Base-by-base conservation (phyloP, 345 rosid genomes). In the Streptanthus diversifolius region DNA sequence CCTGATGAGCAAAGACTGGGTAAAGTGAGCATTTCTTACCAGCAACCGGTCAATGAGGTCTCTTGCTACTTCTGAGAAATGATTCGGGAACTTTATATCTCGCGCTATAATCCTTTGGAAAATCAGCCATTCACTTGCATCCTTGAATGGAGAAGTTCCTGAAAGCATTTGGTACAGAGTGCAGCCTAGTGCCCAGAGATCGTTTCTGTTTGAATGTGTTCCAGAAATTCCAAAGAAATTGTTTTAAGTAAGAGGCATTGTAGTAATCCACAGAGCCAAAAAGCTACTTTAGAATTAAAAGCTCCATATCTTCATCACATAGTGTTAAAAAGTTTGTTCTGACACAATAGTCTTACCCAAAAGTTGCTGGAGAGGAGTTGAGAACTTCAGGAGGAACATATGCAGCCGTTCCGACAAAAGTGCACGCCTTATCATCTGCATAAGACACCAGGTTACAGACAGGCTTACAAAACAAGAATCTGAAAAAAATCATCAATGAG, bases 131-230 rank as follows among this genome's bases (percentile, higher is more conserved):
- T 95, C 99, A 79, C 99, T 95, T 30, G 98, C 82, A 84, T 91
- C 99, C 76, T 88, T 95, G 80, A 95, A 95, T 56, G 99, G 98
- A 72, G 99, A 91, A 70, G 92, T 84, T 82, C 99, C 99, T 37
- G 97, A 91, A 86, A 95, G 99, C 98, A 95, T 91, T 90, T 95
- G 99, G 93, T 87, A 95, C 79, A 95, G 82, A 25, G 93, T 95
- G 86, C 99, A 95, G 84, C 99, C 99, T 14, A 95, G 91, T 30
- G 99, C 99, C 99, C 98, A 95, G 57, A 88, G 92, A 74, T 95
- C 99, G 79, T 91, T 91, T 85, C 99, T 91, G 92, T 84, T 82
- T 78, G 57, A 77, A 82, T 77, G 48, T 48, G 77, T 52, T 63
- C 77, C 78, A 78, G 21, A 79, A 47, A 54, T 25, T 60, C 54